Evolutionary conservation across 352 stramenopile genomes (phyloP), one percentile per base, ranked within the genome.

Genomic region (Phytophthora podocarpi): DNA sequence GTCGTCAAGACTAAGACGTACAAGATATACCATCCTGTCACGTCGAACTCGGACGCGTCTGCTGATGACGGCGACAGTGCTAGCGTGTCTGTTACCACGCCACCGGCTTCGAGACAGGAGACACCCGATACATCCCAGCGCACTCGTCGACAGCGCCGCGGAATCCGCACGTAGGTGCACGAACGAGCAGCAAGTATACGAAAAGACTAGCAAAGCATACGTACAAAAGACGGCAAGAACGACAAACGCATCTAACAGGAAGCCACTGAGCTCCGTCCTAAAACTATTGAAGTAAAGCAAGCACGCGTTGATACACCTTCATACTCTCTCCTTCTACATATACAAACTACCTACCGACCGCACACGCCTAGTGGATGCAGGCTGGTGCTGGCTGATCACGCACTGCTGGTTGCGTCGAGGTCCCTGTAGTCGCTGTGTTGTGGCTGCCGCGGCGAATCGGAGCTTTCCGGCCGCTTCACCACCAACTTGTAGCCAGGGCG

Each of bases 401-500:
- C 64, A 41, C 30, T 63, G 26, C 48, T 70, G 28, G 60, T 32
- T 45, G 64, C 68, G 23, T 67, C 60, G 18, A 75, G 67, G 31
- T 53, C 56, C 4, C 58, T 54, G 13, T 86, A 78, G 34, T 76
- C 64, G 18, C 55, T 57, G 8, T 72, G 39, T 3, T 72, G 49
- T 24, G 46, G 48, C 26, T 53, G 30, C 8, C 26, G 50, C 5
- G 39, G 50, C 9, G 45, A 62, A 1, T 54, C 31, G 5, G 50
- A 50, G 49, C 23, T 39, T 16, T 56, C 43, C 1, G 24, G 58
- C 12, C 82, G 79, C 65, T 91, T 93, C 30, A 95, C 86, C 15
- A 95, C 86, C 28, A 95, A 65, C 60, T 93, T 95, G 71, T 88
- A 87, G 30, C 79, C 84, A 11, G 75, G 72, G 4, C 69, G 78